These are phyloP conservation scores for Pestalotiopsis sp. DNA, from an alignment of 2,329 filamentous ascomycete species.

Conservation along the genomic window DNA sequence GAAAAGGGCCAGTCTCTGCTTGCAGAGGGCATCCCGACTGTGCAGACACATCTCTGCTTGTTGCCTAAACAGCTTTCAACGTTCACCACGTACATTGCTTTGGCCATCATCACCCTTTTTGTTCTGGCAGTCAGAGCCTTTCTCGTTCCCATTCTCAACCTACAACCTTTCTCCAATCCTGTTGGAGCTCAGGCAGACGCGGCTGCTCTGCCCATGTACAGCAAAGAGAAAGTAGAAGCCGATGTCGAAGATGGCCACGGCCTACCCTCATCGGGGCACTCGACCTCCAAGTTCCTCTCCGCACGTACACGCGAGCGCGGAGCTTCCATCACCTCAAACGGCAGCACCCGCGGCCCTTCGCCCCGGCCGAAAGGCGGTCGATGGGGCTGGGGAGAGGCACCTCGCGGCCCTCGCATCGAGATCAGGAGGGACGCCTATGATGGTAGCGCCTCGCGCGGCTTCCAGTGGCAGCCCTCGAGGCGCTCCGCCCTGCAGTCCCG, in stretches of 20 bases:
- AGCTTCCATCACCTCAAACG: constrained; percentile 26
- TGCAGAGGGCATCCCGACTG: constrained; percentile 54
- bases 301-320: constrained; percentile 30
- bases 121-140: constrained; percentile 57
- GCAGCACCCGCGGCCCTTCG: constrained; percentile 25
- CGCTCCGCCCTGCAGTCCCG: constrained; percentile 21
- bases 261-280: constrained; percentile 34
- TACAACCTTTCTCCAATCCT: constrained; percentile 58
- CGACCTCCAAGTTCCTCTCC: constrained; percentile 37
- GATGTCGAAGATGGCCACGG: constrained; percentile 38
- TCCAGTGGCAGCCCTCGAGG: constrained; percentile 29
- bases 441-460: constrained; percentile 35
- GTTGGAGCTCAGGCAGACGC: constrained; percentile 32
- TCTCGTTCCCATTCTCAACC: constrained; percentile 57
- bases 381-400: constrained; percentile 48
- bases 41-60: constrained; percentile 89
- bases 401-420: constrained; percentile 52
- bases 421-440: constrained; percentile 50
- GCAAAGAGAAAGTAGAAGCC: constrained; percentile 58
- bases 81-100: constrained; percentile 75
- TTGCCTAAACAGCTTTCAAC: constrained; percentile 86
- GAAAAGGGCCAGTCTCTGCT: constrained; percentile 51
- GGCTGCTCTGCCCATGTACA: constrained; percentile 44
- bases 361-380: constrained; percentile 28
- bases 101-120: constrained; percentile 58